Base-by-base conservation (phyloP, 495 filamentous ascomycete genomes). In the Xylaria nigripes region DNA sequence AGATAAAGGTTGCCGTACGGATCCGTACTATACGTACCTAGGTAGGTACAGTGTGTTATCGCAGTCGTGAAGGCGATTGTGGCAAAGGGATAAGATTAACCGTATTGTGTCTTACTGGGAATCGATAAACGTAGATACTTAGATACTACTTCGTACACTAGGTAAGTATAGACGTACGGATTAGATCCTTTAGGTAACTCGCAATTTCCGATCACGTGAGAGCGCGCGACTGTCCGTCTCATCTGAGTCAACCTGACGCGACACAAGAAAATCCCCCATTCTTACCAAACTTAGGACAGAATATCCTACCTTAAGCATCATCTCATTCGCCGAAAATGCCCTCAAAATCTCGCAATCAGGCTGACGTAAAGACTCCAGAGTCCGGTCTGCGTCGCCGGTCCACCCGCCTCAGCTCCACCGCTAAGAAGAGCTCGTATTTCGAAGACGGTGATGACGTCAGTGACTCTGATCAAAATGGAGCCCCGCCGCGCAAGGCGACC, bases 381-480 rank as follows among this genome's bases (percentile, higher is more conserved):
- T 22, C 24, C 9, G 36, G 16, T 32, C 49, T 58, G 8, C 71
- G 70, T 22, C 69, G 71, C 22, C 63, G 63, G 27, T 74, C 72
- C 7, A 24, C 52, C 23, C 72, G 72, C 54, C 50, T 70, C 42
- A 64, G 65, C 53, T 62, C 61, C 1, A 57, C 63, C 4, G 57
- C 54, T 8, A 67, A 58, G 53, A 74, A 66, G 63, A 73, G 70
- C 60, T 59, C 56, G 16, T 74, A 75, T 53, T 73, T 73, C 48
- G 67, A 68, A 38, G 38, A 49, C 3, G 51, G 59, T 3, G 57
- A 62, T 40, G 54, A 54, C 45, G 32, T 51, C 19, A 44, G 52
- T 21, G 60, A 61, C 10, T 57, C 55, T 7, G 50, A 55, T 0
- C 50, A 42, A 9, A 53, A 58, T 8, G 19, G 16, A 3, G 42